Base-by-base conservation (phyloP, 2,329 filamentous ascomycete genomes). In the Ceratocystiopsis sp. region DNA sequence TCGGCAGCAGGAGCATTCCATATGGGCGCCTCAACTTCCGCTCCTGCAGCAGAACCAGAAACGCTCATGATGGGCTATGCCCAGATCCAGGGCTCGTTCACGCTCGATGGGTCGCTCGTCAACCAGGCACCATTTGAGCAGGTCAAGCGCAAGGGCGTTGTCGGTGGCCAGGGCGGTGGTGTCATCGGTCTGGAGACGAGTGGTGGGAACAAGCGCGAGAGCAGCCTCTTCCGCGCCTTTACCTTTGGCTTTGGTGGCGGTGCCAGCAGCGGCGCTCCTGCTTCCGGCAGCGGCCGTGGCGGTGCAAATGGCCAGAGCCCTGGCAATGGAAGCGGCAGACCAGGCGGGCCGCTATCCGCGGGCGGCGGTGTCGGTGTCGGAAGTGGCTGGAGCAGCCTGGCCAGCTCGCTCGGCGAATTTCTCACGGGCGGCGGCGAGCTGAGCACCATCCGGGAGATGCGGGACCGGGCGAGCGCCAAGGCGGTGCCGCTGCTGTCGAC, bases 61-160 rank as follows among this genome's bases (percentile, higher is more conserved):
- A 79, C 80, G 1, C 64, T 98, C 43, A 93, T 98, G 77, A 98
- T 98, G 91, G 91, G 87, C 0, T 98, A 93, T 60, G 89, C 84
- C 3, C 91, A 98, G 53, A 75, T 96, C 3, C 83, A 85, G 59
- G 91, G 91, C 4, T 87, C 84, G 0, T 98, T 98, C 53, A 85
- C 78, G 0, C 64, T 98, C 8, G 91, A 98, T 55, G 86, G 86
- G 0, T 94, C 91, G 2, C 65, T 98, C 18, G 78, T 98, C 46
- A 89, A 93, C 53, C 78, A 93, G 35, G 77, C 77, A 0, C 84
- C 84, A 0, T 98, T 98, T 53, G 91, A 98, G 56, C 84, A 93
- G 53, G 87, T 96, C 35, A 98, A 98, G 59, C 75, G 87, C 46
- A 95, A 93, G 61, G 87, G 84, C 3, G 85, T 93, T 8, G 75